Evolutionary conservation across 305 asterid species (phyloP), one percentile per base, ranked within the genome.

Genomic region (Fraxinus sp.): DNA sequence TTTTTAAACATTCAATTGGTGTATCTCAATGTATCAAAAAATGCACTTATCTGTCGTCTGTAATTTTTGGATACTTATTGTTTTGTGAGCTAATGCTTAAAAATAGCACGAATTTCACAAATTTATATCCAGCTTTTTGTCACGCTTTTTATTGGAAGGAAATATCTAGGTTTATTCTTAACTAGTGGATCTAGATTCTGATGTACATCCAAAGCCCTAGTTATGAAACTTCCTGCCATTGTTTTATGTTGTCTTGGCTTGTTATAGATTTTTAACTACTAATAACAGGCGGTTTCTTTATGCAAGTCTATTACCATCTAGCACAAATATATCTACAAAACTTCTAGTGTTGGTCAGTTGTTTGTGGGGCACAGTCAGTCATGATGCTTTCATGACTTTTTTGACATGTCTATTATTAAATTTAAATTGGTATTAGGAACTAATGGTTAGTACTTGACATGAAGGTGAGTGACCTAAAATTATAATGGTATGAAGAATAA

Each of bases 1-100:
- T 70, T 68, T 70, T 28, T 70, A 30, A 30, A 70, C 11, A 70
- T 70, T 70, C 39, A 14, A 28, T 30, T 70, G 20, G 75, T 30
- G 75, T 30, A 70, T 70, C 39, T 30, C 20, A 13, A 70, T 28
- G 10, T 14, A 70, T 30, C 20, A 30, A 70, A 70, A 70, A 30
- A 28, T n/a, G 20, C 52, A 74, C 64, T 18, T 79, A 28, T 57
- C 72, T 28, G 52, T 83, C 11, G 16, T 75, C 4, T 73, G 75
- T 14, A 41, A 66, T 18, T 24, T 22, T 37, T 55, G 70, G 70
- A 46, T 39, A 7, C 26, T 32, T 35, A 8, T 81, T 33, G 75
- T 70, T 55, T 57, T 24, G 9, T 81, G 81, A 72, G 64, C 73
- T 59, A 81, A 73, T 77, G 85, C 49, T 20, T 46, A 62, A 18